These are phyloP conservation scores for Colletotrichum lini DNA, from an alignment of 2,329 filamentous ascomycete species.

Conservation along the genomic window DNA sequence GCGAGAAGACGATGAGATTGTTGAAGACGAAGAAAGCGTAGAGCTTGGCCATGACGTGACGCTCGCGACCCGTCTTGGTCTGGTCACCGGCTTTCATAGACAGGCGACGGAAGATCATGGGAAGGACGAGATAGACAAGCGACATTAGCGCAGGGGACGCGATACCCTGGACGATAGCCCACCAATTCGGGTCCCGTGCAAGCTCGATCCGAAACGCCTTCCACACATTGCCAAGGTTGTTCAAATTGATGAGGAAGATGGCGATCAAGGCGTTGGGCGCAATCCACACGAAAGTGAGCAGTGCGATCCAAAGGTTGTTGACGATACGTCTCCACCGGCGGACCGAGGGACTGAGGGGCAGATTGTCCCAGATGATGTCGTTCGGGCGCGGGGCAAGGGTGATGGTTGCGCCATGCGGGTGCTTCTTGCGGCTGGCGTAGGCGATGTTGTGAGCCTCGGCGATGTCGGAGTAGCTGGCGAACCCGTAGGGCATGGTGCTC, in stretches of 20 bases:
- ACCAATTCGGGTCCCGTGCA: constrained; percentile 74
- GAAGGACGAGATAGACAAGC: constrained; percentile 87
- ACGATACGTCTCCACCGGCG: constrained; percentile 81
- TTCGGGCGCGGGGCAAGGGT: constrained; percentile 86
- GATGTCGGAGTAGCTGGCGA: constrained; percentile 93
- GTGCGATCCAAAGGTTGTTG: constrained; percentile 86
- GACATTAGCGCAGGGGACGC: constrained; percentile 90
- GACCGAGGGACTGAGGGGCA: constrained; percentile 78
- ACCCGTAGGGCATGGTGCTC: constrained; percentile 91
- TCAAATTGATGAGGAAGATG: constrained; percentile 90
- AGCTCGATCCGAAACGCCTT: constrained; percentile 78
- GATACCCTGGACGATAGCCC: constrained; percentile 94
- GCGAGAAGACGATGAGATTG: constrained; percentile 93
- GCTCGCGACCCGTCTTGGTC: constrained; percentile 92
- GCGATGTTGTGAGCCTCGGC: constrained; percentile 90
- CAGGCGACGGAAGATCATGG: constrained; percentile 90
- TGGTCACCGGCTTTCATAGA: constrained; percentile 87
- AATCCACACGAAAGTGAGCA: constrained; percentile 89
- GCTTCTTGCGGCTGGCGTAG: constrained; percentile 84
- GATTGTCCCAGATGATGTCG: constrained; percentile 97
- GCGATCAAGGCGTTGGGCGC: constrained; percentile 95
- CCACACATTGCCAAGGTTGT: constrained; percentile 87
- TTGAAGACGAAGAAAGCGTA: constrained; percentile 99
- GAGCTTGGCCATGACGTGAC: constrained; percentile 90
- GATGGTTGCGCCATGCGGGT: constrained; percentile 83